phyloP scores from a whole-genome alignment of 371 early-diverging fungal species.

The Mortierella sp. region DNA sequence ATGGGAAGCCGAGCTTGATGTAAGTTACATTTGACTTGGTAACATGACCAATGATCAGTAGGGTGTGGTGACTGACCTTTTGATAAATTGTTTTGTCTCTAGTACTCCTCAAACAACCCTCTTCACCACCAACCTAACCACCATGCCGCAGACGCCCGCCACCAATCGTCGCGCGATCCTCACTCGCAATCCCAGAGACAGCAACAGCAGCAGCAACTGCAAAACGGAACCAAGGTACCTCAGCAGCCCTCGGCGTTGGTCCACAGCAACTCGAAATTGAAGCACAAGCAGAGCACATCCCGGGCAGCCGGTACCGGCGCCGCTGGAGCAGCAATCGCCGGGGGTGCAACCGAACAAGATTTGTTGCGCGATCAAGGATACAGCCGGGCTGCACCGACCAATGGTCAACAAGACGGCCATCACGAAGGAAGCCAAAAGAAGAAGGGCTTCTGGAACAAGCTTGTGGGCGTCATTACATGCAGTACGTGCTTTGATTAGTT shows the following conservation, averaged over 20 bases:
- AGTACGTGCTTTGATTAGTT: constrained; percentile 43
- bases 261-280: constrained; percentile 49
- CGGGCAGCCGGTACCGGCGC: constrained; percentile 11
- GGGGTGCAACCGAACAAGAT: constrained; percentile 36
- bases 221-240: constrained; percentile 27
- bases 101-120: constrained; percentile 38
- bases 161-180: constrained; percentile 38
- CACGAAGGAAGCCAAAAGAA: constrained; percentile 56
- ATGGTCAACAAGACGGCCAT: constrained; percentile 38
- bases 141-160: constrained; percentile 33
- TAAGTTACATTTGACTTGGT: constrained; percentile 26
- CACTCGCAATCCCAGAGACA: constrained; percentile 32
- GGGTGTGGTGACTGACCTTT: neutral
- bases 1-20: constrained; percentile 64
- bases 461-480: constrained; percentile 60
- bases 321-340: constrained; percentile 11
- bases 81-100: neutral
- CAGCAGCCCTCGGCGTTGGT: constrained; percentile 54
- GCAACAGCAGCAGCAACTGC: constrained; percentile 25
- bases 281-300: constrained; percentile 43
- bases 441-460: constrained; percentile 60
- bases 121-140: constrained; percentile 30
- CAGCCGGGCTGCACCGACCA: constrained; percentile 45
- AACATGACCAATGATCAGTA: neutral
- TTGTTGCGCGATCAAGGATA: constrained; percentile 50